Evolutionary conservation across 2,329 filamentous ascomycete genomes (phyloP).

Genomic region (Stromatinia cepivora): DNA sequence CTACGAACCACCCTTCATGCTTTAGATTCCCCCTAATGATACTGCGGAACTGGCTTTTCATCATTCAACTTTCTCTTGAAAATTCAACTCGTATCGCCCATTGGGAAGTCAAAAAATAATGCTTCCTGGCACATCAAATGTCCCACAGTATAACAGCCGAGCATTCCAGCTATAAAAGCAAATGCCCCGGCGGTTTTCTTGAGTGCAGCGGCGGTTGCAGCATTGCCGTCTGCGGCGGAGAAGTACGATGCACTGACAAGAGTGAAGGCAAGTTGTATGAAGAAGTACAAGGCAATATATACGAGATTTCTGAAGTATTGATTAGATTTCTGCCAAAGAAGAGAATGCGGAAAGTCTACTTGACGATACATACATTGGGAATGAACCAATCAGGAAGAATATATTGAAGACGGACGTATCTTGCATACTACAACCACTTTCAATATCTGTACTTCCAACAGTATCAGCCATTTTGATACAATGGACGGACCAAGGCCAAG

Average conservation of each 20-base stretch:
- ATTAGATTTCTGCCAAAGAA: background rate
- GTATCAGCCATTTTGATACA: background rate
- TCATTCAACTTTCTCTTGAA: slow-evolving; percentile 42
- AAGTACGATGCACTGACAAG: slow-evolving; percentile 49
- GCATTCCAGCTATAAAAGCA: slow-evolving; percentile 43
- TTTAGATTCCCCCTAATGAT: background rate
- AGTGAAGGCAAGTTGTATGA: slow-evolving; percentile 48
- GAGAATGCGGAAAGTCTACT: background rate
- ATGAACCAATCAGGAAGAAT: slow-evolving; percentile 47
- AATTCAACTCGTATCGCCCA: slow-evolving; percentile 46
- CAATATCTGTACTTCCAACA: background rate
- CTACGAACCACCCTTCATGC: background rate
- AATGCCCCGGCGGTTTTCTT: background rate
- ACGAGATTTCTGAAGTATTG: slow-evolving; percentile 43
- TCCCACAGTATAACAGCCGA: slow-evolving; percentile 49
- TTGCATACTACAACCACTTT: background rate
- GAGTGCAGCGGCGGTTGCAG: slow-evolving; percentile 41
- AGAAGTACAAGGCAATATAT: slow-evolving; percentile 51
- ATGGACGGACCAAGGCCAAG: background rate
- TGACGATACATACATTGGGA: slow-evolving; percentile 38
- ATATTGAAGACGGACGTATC: background rate
- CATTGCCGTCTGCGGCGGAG: slow-evolving; percentile 47
- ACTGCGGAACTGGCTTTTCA: background rate
- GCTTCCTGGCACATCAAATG: slow-evolving; percentile 47
- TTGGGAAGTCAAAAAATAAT: slow-evolving; percentile 43